Percentiles rank a stretch among this genome's conserved stretches.
Conservation (phyloP, 352 stramenopile genomes). For the Phytopythium montanum region DNA sequence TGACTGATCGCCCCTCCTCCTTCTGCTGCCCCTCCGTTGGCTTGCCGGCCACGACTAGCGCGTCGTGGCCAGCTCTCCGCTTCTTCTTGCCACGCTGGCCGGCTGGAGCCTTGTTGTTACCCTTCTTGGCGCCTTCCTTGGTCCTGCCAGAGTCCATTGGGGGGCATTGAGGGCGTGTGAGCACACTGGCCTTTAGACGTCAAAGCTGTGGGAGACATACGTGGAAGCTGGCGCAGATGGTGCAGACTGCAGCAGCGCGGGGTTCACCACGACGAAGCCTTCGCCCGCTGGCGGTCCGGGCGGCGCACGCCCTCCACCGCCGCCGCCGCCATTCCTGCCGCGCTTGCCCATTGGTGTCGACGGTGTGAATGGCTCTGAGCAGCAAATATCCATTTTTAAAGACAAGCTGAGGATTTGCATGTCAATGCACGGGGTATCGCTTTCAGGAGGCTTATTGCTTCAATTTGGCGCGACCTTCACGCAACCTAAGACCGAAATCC, state of each 20-base stretch:
- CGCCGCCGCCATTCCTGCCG: slow-evolving; percentile 8
- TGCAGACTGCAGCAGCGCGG: slow-evolving; percentile 23
- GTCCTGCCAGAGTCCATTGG: neutral
- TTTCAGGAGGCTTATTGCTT: neutral
- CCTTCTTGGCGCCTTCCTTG: neutral
- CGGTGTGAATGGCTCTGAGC: neutral
- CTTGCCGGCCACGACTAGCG: slow-evolving; percentile 11
- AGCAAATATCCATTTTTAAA: neutral
- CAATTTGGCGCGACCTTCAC: too few relatives aligned
- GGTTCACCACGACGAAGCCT: slow-evolving; percentile 50
- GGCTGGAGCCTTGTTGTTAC: neutral
- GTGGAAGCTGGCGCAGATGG: neutral
- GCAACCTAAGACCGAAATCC: too few relatives aligned
- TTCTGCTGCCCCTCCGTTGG: slow-evolving; percentile 8
- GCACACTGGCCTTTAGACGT: neutral
- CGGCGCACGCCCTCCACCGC: slow-evolving; percentile 5
- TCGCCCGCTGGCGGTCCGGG: slow-evolving; percentile 8
- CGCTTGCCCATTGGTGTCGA: slow-evolving; percentile 20
- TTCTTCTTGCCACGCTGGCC: slow-evolving; percentile 1
- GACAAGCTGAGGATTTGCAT: neutral
- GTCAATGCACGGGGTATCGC: neutral
- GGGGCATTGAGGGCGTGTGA: neutral
- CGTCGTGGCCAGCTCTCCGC: neutral
- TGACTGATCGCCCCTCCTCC: slow-evolving; percentile 8
- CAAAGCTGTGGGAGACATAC: neutral